These are phyloP conservation scores for Striga hermonthica DNA, from an alignment of 305 asterid species.

Conservation along the genomic window DNA sequence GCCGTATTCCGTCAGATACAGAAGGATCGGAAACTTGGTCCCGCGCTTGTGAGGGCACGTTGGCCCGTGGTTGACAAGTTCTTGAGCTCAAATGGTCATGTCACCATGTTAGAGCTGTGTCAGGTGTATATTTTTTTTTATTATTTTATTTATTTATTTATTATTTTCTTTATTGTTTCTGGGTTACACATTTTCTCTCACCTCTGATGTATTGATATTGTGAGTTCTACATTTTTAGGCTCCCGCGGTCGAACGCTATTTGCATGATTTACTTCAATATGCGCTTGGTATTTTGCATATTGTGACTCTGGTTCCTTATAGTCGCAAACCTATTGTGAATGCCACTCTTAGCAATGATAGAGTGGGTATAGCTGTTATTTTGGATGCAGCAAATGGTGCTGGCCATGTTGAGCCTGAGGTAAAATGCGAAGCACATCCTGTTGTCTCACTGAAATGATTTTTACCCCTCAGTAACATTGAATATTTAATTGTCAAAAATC, in stretches of 20 bases:
- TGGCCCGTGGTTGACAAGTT: conserved; percentile 93
- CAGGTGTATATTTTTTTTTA: conserved; percentile 54
- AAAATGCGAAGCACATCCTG: conserved; percentile 22
- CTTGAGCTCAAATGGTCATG: conserved; percentile 74
- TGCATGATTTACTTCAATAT: conserved; percentile 92
- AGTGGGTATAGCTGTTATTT: conserved; percentile 88
- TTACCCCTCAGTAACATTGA: conserved; percentile 10
- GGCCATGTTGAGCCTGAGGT: conserved; percentile 98
- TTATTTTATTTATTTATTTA: conserved; percentile 24
- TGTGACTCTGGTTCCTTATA: conserved; percentile 76
- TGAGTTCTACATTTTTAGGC: conserved; percentile 52
- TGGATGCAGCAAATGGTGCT: conserved; percentile 95
- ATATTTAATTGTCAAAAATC: conserved; percentile 25
- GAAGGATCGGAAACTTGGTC: conserved; percentile 92
- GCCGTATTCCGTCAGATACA: conserved; percentile 85
- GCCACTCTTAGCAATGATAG: conserved; percentile 91
- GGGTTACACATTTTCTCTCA: conserved; percentile 4
- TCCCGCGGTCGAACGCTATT: conserved; percentile 95
- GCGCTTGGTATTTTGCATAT: conserved; percentile 93
- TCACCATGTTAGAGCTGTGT: conserved; percentile 94
- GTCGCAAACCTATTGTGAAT: conserved; percentile 80
- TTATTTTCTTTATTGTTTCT: conserved; percentile 18
- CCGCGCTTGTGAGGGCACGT: conserved; percentile 77
- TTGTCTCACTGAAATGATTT: conserved; percentile 24
- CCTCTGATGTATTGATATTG: conserved; percentile 21